Evolutionary conservation across 106 monocot species (phyloP).

Genomic region (Triglochin maritima): DNA sequence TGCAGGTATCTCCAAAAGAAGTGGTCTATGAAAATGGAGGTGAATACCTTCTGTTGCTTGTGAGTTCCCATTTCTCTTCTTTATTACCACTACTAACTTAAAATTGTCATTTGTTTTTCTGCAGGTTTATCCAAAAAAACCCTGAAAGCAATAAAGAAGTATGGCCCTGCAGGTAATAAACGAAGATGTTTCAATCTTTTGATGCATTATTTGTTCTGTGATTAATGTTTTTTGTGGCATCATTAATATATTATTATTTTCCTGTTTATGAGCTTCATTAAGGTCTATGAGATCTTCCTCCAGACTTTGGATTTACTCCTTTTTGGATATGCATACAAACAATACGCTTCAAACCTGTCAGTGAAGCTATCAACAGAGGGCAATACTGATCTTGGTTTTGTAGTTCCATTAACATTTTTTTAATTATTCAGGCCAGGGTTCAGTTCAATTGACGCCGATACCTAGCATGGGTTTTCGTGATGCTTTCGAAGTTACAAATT

Average conservation of each 20-base stretch:
- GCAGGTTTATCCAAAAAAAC: conserved; percentile 79
- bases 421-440: conserved; percentile 35
- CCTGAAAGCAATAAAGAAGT: conserved; percentile 57
- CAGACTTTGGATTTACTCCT: too few relatives aligned
- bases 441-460: conserved; percentile 58
- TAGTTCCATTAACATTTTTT: not conserved
- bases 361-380: too few relatives aligned
- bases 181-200: not conserved
- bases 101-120: conserved; percentile 8
- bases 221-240: not conserved
- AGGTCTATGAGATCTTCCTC: too few relatives aligned
- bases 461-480: conserved; percentile 31
- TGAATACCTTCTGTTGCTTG: conserved; percentile 9
- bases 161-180: conserved; percentile 59
- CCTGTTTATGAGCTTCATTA: too few relatives aligned
- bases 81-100: not conserved
- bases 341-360: too few relatives aligned
- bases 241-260: too few relatives aligned
- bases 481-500: conserved; percentile 46
- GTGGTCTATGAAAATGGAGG: conserved; percentile 79
- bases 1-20: conserved; percentile 88
- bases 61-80: not conserved
- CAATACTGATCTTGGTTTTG: not conserved
- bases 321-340: too few relatives aligned
- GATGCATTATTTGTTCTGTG: not conserved